These are phyloP conservation scores for Plectosphaerella plurivora DNA, from an alignment of 2,329 filamentous ascomycete genomes.

Conservation along the genomic window DNA sequence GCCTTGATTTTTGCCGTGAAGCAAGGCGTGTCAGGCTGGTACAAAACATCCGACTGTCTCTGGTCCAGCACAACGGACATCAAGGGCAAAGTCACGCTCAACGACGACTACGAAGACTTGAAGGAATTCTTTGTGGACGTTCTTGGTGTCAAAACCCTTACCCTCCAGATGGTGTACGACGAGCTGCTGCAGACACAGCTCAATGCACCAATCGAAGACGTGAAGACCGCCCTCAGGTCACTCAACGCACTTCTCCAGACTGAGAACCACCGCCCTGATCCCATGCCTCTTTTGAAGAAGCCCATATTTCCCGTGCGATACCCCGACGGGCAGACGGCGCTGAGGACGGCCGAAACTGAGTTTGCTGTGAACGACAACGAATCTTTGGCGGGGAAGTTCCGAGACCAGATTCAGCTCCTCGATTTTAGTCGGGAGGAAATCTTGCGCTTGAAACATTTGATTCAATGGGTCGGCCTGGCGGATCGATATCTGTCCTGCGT, in stretches of 20 bases:
- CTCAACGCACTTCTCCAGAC: slow-evolving; percentile 25
- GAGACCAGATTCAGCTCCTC: slow-evolving; percentile 20
- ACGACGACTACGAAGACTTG: slow-evolving; percentile 20
- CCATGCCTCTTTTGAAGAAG: slow-evolving; percentile 6
- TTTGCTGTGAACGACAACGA: slow-evolving; percentile 31
- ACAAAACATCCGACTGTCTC: slow-evolving; percentile 21
- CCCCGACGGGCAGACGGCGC: slow-evolving; percentile 8
- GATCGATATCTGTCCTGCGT: slow-evolving; percentile 24
- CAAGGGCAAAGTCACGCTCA: slow-evolving; percentile 18
- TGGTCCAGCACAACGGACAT: slow-evolving; percentile 27
- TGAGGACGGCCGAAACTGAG: slow-evolving; percentile 10
- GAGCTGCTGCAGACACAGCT: slow-evolving; percentile 18
- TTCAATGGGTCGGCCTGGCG: slow-evolving; percentile 27
- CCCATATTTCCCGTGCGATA: slow-evolving; percentile 18
- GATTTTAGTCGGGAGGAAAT: slow-evolving; percentile 30
- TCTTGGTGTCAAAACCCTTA: slow-evolving; percentile 22
- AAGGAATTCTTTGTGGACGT: slow-evolving; percentile 22
- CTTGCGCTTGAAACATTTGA: slow-evolving; percentile 19
- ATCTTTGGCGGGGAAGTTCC: slow-evolving; percentile 19
- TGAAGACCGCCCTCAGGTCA: slow-evolving; percentile 24
- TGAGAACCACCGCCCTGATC: background rate
- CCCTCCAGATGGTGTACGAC: slow-evolving; percentile 23
- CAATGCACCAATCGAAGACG: slow-evolving; percentile 9
- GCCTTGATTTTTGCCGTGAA: slow-evolving; percentile 6
- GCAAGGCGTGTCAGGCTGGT: slow-evolving; percentile 16